A percentile compares a stretch with the other conserved stretches of the same genome.
Evolutionary conservation across 2,329 filamentous ascomycete species (phyloP).

Genomic region (Chaetomium olivaceum): DNA sequence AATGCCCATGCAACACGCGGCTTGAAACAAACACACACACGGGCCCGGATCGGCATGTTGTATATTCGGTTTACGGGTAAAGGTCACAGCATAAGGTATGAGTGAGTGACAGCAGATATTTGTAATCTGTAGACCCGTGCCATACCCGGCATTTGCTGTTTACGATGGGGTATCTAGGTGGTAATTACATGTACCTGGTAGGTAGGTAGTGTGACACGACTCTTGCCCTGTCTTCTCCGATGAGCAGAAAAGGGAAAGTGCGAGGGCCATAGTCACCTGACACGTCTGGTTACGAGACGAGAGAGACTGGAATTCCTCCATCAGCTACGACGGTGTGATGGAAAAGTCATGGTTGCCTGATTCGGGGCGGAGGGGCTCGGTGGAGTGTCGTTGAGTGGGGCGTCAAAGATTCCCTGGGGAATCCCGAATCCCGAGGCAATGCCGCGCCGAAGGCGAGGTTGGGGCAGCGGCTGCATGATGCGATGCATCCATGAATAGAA

Average conservation of each 20-base stretch:
- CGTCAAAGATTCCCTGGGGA: not conserved
- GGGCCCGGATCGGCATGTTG: too few species aligned
- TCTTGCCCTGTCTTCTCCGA: not conserved
- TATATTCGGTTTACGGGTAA: too few species aligned
- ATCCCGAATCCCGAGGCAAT: not conserved
- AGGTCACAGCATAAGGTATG: not conserved
- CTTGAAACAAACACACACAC: not conserved
- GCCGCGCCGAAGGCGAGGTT: not conserved
- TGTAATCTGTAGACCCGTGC: not conserved
- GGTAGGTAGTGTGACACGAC: not conserved
- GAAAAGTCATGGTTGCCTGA: not conserved
- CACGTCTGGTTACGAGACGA: not conserved
- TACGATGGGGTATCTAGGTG: too few species aligned
- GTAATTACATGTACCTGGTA: too few species aligned
- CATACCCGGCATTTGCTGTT: not conserved
- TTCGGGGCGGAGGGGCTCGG: not conserved
- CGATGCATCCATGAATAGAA: too few species aligned
- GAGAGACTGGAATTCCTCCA: too few species aligned
- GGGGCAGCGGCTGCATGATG: not conserved
- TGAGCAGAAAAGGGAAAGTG: not conserved
- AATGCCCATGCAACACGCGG: not conserved
- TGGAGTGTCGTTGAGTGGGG: not conserved
- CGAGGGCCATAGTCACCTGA: not conserved
- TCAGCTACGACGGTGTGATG: too few species aligned
- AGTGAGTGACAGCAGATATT: too few species aligned